These are phyloP conservation scores for Metrosideros polymorpha DNA, from an alignment of 441 rosid genomes.

Conservation along the genomic window DNA sequence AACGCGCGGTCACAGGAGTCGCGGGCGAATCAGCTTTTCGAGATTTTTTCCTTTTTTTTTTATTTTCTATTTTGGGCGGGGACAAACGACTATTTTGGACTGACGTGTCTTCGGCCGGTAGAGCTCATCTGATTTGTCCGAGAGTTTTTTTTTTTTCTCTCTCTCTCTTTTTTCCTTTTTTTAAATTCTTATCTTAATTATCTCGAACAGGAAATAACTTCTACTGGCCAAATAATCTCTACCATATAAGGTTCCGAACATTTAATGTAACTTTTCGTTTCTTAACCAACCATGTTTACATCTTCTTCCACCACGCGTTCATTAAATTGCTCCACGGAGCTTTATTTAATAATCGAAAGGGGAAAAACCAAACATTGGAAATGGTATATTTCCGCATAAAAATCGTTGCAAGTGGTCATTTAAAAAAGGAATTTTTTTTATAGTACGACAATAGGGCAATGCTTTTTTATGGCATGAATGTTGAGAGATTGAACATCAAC, in stretches of 20 bases:
- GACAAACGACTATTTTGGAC: background rate
- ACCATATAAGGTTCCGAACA: background rate
- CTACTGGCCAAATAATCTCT: background rate
- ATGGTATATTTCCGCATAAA: background rate
- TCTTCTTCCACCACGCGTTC: background rate
- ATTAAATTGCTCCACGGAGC: background rate
- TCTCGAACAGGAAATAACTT: background rate
- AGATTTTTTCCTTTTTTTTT: background rate
- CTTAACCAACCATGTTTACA: background rate
- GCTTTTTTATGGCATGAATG: background rate
- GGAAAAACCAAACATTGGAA: background rate
- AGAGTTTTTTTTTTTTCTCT: background rate
- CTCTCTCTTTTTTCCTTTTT: too few relatives aligned
- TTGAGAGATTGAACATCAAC: background rate
- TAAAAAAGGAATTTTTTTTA: background rate
- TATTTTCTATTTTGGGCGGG: background rate
- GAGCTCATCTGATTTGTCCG: too few relatives aligned
- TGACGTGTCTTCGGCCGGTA: background rate
- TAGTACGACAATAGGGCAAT: accelerated
- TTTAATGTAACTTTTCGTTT: background rate
- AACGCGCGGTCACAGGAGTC: slow-evolving; percentile 3
- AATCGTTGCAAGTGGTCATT: accelerated
- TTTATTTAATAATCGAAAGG: background rate
- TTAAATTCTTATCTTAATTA: background rate
- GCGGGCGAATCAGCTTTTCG: background rate